Evolutionary conservation across 352 stramenopile species (phyloP), one percentile per base, ranked within the genome.

Genomic region (Pythium aquatile): DNA sequence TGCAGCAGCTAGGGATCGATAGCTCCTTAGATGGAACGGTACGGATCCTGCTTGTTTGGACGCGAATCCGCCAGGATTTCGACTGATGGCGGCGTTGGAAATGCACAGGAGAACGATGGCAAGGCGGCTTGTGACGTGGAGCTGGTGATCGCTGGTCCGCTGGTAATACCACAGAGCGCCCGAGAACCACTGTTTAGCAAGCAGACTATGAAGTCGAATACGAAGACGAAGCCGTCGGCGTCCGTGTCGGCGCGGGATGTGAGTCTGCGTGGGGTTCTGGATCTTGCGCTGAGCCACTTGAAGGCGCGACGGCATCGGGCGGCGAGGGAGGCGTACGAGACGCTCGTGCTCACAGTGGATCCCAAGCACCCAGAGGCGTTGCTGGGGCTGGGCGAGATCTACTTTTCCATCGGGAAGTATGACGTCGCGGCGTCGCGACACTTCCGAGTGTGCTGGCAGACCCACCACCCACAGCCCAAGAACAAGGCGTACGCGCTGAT

Each of bases 361-460:
- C 69, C 75, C 1, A 28, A 28, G 7, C 77, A 91, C 53, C 40
- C 65, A 0, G 75, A 88, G 30, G 82, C 75, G 20, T 65, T 88
- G 46, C 40, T 91, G 14, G 74, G 72, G 8, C 60, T 90, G 39
- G 81, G 79, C 13, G 68, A 86, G 24, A 84, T 90, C 49, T 70
- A 83, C 13, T 55, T 76, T 16, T 69, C 70, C 14, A 87, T 78
- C 60, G 73, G 66, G 2, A 72, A 72, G 8, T 79, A 68, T 14
- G 70, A 76, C 17, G 56, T 75, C 44, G 80, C 82, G 3, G 72
- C 67, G 17, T 60, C 68, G 10, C 54, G 68, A 8, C 85, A 75
- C 54, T 87, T 80, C 72, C 56, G 63, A 2, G 72, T 76, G 28
- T 88, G 78, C 55, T 90, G 77, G 79, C 60, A 65, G 11, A 47